Evolutionary conservation across 75 land plant species (phyloP), one percentile per base, ranked within the genome.

Genomic region (Larix kaempferi): DNA sequence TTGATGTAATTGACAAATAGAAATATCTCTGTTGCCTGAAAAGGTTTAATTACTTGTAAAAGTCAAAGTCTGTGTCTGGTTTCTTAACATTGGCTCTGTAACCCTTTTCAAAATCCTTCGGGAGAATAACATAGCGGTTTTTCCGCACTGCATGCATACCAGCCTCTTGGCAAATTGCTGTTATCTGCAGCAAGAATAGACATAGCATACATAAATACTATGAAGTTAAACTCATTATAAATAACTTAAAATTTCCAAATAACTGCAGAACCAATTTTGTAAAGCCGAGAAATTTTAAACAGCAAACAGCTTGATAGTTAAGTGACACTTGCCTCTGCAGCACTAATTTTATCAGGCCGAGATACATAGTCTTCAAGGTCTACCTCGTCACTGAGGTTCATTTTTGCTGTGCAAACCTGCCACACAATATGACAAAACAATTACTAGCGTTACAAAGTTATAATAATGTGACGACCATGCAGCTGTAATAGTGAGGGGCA

Each of bases 281-380:
- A 84, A 23, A 83, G 83, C 64, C 83, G 56, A 37, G 84, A 83
- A 55, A 83, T 49, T 49, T 49, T 49, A 49, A 49, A 49, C 54
- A 1, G 54, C 54, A 49, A 49, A 10, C 10, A 49, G 12, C 54
- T 49, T 49, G 54, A 49, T 49, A 11, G 54, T 49, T 49, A 49
- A 49, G 54, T 49, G 11, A 49, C 54, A 78, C 88, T 75, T 58
- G 91, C 95, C 91, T 93, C 95, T 71, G 95, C 95, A 82, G 95
- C 95, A 86, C 96, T 91, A 19, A 93, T 93, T 89, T 93, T 91
- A 59, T 93, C 96, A n/a, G 96, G 96, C 3, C 96, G 83, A 74
- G 96, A 93, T 63, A 93, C 96, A 83, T 93, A 93, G 63, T 93
- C 96, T 74, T 93, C 96, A 78, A 93, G 82, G 76, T 93, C 96